Conservation (phyloP, 257 asterid species). For the Sherardia arvensis region DNA sequence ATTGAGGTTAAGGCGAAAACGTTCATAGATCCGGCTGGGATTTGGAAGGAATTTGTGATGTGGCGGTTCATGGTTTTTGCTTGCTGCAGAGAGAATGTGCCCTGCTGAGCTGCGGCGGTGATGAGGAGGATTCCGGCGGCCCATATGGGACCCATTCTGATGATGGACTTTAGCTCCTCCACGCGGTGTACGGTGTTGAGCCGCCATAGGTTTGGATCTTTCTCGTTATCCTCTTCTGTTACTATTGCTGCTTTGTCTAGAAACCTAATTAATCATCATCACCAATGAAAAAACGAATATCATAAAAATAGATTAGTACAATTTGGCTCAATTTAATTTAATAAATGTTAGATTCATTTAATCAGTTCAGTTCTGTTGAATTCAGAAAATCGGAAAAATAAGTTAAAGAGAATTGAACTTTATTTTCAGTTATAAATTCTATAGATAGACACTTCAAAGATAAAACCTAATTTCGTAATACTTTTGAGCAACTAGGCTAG, state of each 20-base stretch:
- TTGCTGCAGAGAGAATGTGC: slow-evolving; percentile 71
- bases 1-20: slow-evolving; percentile 62
- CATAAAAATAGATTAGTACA: no score
- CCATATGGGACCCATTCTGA: slow-evolving; percentile 94
- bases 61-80: slow-evolving; percentile 80
- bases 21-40: slow-evolving; percentile 74
- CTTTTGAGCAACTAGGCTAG: no score
- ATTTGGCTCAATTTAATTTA: no score
- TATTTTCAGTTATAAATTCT: not conserved
- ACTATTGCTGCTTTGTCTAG: slow-evolving; percentile 69
- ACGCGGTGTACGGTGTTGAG: slow-evolving; percentile 77
- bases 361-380: no score
- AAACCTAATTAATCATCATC: slow-evolving; percentile 29
- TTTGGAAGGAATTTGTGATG: slow-evolving; percentile 42
- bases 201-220: slow-evolving; percentile 53
- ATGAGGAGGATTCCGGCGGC: slow-evolving; percentile 77
- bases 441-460: not conserved
- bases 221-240: slow-evolving; percentile 44
- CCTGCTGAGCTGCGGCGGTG: slow-evolving; percentile 74
- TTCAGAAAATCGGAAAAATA: no score
- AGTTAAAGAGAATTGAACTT: no score
- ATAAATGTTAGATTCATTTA: no score
- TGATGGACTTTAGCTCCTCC: slow-evolving; percentile 71
- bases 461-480: no score
- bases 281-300: no score